Evolutionary conservation across 495 filamentous ascomycete genomes (phyloP), one percentile per base, ranked within the genome.

Genomic region (Podospora bellae-mahoneyi): DNA sequence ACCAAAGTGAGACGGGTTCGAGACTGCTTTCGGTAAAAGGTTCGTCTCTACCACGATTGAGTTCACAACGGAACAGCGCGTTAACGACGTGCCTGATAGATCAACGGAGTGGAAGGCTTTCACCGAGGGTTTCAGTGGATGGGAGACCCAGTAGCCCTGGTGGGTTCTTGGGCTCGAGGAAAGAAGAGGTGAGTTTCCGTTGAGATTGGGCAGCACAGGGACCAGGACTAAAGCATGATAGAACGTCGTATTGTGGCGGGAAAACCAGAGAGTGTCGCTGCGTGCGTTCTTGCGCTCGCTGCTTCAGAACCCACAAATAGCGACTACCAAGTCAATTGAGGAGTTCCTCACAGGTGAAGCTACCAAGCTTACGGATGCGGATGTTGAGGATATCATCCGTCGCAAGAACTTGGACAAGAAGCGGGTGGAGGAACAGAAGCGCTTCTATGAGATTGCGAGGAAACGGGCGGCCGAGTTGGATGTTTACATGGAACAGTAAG

Each of bases 401-500:
- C 85, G 95, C 28, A 96, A 93, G 73, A 86, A 84, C 3, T 91
- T 96, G 83, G 95, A 99, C 75, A 87, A 91, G 72, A 89, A 92
- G 71, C 85, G 95, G 28, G 85, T 98, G 27, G 91, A 96, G 73
- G 95, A 99, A 78, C 95, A 98, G 76, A 90, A 87, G 77, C 85
- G 85, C 64, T 99, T 99, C 77, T 99, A 97, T 80, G 94, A 99
- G 75, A 92, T 99, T 75, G 95, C 95, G 2, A 82, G 92, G 68
- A 88, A 93, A 76, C 90, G 95, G 63, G 95, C 95, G 16, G 88
- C 90, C 3, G 96, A 97, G 73, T 78, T 99, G 61, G 96, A 99
- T 80, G 91, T 96, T 7, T 97, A 97, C 75, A 99, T 99, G 95
- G 95, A 99, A 79, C 79, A 95, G 89, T 94, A 84, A 76, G 90